These are phyloP conservation scores for Jatropha podagrica DNA, from an alignment of 441 rosid genomes.

Conservation along the genomic window DNA sequence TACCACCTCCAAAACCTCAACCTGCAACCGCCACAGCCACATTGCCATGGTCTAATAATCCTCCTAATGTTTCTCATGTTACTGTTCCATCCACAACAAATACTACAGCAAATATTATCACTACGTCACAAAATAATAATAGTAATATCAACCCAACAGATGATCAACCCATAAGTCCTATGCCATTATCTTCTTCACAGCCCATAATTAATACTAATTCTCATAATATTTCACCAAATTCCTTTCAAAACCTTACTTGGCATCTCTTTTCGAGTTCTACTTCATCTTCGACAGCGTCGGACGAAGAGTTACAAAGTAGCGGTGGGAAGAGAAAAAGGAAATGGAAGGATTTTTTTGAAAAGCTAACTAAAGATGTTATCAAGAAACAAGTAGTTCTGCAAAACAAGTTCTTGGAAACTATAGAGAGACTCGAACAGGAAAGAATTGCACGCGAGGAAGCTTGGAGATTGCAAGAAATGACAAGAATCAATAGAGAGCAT, in stretches of 20 bases:
- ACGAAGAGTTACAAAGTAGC: constrained; percentile 38
- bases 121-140: constrained; percentile 6
- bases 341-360: constrained; percentile 64
- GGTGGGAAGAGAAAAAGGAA: constrained; percentile 49
- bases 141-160: neutral
- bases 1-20: constrained; percentile 19
- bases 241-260: constrained; percentile 36
- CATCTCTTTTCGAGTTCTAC: constrained; percentile 57
- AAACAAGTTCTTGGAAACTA: constrained; percentile 56
- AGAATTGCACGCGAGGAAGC: constrained; percentile 65
- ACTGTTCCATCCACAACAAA: constrained; percentile 38
- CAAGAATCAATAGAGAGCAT: constrained; percentile 52
- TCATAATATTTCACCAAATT: constrained; percentile 19
- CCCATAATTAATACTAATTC: neutral
- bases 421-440: constrained; percentile 64
- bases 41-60: constrained; percentile 23
- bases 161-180: constrained; percentile 26
- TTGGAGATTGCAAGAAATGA: constrained; percentile 65
- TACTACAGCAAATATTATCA: neutral
- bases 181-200: constrained; percentile 27
- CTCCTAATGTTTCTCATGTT: constrained; percentile 14
- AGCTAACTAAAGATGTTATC: constrained; percentile 55
- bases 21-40: constrained; percentile 11
- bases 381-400: constrained; percentile 78
- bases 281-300: constrained; percentile 63